phyloP scores from a whole-genome alignment of 805 yeast genomes.

The Cephaloascus albidus region DNA sequence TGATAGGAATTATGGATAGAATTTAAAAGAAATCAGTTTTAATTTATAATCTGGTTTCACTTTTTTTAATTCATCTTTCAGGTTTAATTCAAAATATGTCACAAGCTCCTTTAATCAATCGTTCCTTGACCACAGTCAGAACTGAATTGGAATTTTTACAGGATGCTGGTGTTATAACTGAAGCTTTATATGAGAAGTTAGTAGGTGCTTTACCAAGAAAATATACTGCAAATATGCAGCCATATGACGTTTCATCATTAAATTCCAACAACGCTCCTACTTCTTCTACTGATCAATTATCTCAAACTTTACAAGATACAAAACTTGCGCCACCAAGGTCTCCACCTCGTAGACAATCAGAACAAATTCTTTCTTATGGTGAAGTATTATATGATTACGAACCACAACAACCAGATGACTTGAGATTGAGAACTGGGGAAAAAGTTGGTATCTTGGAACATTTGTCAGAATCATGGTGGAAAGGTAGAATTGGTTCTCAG shows the following conservation, averaged over 20 bases:
- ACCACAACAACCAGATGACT: conserved; percentile 71
- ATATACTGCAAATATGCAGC: conserved; percentile 40
- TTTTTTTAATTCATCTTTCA: no score
- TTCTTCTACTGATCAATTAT: conserved; percentile 3
- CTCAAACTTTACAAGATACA: background rate
- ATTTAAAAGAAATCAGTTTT: no score
- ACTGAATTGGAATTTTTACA: conserved; percentile 73
- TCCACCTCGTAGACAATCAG: conserved; percentile 1
- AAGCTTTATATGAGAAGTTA: conserved; percentile 43
- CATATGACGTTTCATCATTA: conserved; percentile 25
- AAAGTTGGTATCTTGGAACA: conserved; percentile 62
- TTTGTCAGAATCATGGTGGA: conserved; percentile 86
- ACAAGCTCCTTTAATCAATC: conserved; percentile 52
- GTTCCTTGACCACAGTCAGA: conserved; percentile 67
- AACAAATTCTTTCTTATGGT: conserved; percentile 14
- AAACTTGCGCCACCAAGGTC: conserved; percentile 4
- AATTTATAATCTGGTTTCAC: no score
- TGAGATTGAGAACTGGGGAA: conserved; percentile 57
- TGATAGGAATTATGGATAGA: no score
- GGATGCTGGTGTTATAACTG: conserved; percentile 66
- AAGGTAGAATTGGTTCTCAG: conserved; percentile 46
- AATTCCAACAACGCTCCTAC: background rate
- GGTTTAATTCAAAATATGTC: conserved; percentile 26
- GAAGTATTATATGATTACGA: conserved; percentile 70
- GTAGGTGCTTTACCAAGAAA: conserved; percentile 44